These are phyloP conservation scores for Colletotrichum sp. DNA, from an alignment of 2,329 filamentous ascomycete species.

Conservation along the genomic window DNA sequence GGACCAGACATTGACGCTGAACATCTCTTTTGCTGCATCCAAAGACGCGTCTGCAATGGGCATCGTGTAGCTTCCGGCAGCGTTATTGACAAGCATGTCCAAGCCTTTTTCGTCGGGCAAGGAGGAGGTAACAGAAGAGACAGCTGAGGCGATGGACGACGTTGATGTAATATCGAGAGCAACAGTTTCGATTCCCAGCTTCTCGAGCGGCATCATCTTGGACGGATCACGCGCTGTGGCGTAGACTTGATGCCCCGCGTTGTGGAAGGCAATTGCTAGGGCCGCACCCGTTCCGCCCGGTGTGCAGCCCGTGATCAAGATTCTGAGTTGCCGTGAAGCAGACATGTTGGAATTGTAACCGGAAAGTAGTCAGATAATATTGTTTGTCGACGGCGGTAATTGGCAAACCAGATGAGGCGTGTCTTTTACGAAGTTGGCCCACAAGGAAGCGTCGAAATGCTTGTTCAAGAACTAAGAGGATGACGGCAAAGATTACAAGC, in stretches of 20 bases:
- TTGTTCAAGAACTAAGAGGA: neutral
- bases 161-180: constrained; percentile 34
- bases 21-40: constrained; percentile 26
- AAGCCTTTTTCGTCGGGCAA: constrained; percentile 7
- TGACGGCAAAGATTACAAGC: neutral
- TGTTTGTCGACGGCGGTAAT: neutral
- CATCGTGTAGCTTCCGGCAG: constrained; percentile 29
- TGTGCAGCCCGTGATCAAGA: constrained; percentile 31
- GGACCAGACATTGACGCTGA: constrained; percentile 35
- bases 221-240: constrained; percentile 33
- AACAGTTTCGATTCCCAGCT: constrained; percentile 25
- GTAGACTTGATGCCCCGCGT: constrained; percentile 33
- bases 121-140: neutral
- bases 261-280: constrained; percentile 24
- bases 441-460: neutral
- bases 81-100: constrained; percentile 37
- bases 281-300: constrained; percentile 31
- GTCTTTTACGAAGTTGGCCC: neutral
- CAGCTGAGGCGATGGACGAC: constrained; percentile 27
- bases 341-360: neutral
- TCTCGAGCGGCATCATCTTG: constrained; percentile 28
- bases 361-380: neutral
- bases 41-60: constrained; percentile 33
- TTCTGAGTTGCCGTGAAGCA: neutral
- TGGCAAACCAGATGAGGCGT: rapidly evolving